Evolutionary conservation across 192 early-diverging fungal species (phyloP), one percentile per base, ranked within the genome.

Genomic region (Linnemannia hyalina): DNA sequence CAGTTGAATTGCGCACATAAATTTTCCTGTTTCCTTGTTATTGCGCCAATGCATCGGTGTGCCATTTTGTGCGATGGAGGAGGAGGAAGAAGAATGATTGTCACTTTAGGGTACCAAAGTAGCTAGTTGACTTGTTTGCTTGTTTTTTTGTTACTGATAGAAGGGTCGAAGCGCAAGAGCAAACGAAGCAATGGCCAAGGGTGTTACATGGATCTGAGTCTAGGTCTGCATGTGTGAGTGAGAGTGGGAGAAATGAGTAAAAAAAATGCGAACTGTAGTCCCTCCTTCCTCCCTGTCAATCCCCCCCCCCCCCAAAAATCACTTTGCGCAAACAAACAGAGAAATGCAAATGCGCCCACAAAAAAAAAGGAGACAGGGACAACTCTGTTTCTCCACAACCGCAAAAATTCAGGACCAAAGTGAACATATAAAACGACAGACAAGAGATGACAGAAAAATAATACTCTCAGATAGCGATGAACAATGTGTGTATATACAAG

Each of bases 51-150:
- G 55, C 55, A 57, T 57, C 1, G 22, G 16, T 5, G 16, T 52
- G 20, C 49, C 18, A 16, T 16, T 52, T 52, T 52, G 15, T 52
- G 15, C 20, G 47, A 52, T 52, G 49, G 49, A 22, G 18, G 49
- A 60, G 55, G 55, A 60, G n/a, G 55, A 60, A 11, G 55, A 60
- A 3, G 55, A 60, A 11, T 60, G n/a, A 9, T 60, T 60, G 55
- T 60, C 55, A 60, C 55, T 60, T 60, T 60, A 60, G n/a, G n/a
- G 55, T 60, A 60, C 55, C 55, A 26, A 60, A 26, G 55, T 60
- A 60, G 55, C n/a, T 60, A 26, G 23, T 60, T 55, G 18, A 5
- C 22, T 23, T 23, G 23, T 23, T 55, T 23, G 23, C 54, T 55
- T 23, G 23, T 55, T 23, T 6, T 55, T 23, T 6, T 60, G 8